These are phyloP conservation scores for Lachancea mirantina DNA, from an alignment of 805 yeast genomes.

Conservation along the genomic window DNA sequence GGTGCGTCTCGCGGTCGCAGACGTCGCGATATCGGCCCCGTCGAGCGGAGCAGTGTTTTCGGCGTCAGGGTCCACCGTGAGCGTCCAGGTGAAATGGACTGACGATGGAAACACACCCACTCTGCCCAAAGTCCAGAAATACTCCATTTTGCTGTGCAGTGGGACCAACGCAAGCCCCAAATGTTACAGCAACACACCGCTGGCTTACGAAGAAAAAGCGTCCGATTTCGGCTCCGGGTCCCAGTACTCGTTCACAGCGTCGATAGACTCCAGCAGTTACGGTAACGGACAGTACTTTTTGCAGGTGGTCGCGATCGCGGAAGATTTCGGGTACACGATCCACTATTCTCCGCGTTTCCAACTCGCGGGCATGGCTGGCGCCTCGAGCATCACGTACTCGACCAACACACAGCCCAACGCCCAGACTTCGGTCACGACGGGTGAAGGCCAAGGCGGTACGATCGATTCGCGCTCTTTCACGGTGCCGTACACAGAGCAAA, in stretches of 20 bases:
- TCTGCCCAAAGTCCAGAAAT: conserved; percentile 37
- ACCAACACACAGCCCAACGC: conserved; percentile 39
- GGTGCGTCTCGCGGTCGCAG: conserved; percentile 10
- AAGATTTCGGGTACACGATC: conserved; percentile 48
- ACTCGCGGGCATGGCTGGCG: conserved; percentile 68
- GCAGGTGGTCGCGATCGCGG: conserved; percentile 50
- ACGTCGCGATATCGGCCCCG: conserved; percentile 25
- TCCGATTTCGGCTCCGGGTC: conserved; percentile 24
- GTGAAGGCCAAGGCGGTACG: conserved; percentile 33
- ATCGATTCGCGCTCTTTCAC: conserved; percentile 49
- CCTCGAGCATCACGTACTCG: conserved; percentile 42
- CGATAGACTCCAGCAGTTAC: conserved; percentile 38
- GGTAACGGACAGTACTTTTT: conserved; percentile 65
- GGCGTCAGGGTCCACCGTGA: conserved; percentile 24
- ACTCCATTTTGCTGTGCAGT: conserved; percentile 56
- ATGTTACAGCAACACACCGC: too few relatives aligned
- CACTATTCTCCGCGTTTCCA: conserved; percentile 63
- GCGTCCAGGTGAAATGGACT: conserved; percentile 41
- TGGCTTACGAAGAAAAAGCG: conserved; percentile 29
- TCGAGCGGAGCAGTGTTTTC: conserved; percentile 14
- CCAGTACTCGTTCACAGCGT: conserved; percentile 35
- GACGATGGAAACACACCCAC: conserved; percentile 47
- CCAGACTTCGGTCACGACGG: conserved; percentile 30
- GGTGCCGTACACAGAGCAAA: conserved; percentile 68
- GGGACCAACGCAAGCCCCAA: conserved; percentile 51